Conservation (phyloP, 1,139 yeast genomes). For the Lodderomyces margitis region DNA sequence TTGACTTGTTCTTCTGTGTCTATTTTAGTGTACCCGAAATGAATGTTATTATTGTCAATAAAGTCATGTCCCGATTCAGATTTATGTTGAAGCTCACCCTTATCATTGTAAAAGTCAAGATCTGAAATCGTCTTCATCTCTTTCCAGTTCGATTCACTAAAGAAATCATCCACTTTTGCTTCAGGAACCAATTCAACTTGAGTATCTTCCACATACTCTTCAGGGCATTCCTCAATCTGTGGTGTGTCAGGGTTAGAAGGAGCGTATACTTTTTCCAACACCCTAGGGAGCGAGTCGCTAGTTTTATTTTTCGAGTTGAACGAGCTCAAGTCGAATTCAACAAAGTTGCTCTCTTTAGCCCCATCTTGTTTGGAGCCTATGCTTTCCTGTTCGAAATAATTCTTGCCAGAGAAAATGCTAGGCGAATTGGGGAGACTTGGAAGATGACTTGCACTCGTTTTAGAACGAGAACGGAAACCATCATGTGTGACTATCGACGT, state of each 20-base stretch:
- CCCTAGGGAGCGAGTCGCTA: background rate
- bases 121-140: slow-evolving; percentile 52
- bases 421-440: slow-evolving; percentile 1
- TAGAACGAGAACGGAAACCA: slow-evolving; percentile 8
- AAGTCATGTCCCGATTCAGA: slow-evolving; percentile 20
- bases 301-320: background rate
- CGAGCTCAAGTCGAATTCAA: slow-evolving; percentile 11
- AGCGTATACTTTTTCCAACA: background rate
- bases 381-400: background rate
- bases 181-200: background rate
- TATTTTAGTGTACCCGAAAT: slow-evolving; percentile 80
- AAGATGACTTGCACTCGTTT: slow-evolving; percentile 16
- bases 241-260: background rate
- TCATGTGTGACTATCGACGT: slow-evolving; percentile 1
- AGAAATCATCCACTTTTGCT: slow-evolving; percentile 35
- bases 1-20: slow-evolving; percentile 87
- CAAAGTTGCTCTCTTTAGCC: slow-evolving; percentile 5
- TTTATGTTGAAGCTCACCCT: slow-evolving; percentile 47
- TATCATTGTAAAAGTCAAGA: slow-evolving; percentile 50
- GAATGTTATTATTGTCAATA: slow-evolving; percentile 22
- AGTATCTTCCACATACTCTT: background rate
- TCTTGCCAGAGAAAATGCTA: background rate
- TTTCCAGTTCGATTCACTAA: slow-evolving; percentile 46
- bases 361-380: background rate
- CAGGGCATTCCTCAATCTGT: background rate